Percentiles rank a stretch among this genome's conserved stretches.
phyloP scores from a whole-genome alignment of 768 basidiomycete species.

The Agrocybe chaxingu region DNA sequence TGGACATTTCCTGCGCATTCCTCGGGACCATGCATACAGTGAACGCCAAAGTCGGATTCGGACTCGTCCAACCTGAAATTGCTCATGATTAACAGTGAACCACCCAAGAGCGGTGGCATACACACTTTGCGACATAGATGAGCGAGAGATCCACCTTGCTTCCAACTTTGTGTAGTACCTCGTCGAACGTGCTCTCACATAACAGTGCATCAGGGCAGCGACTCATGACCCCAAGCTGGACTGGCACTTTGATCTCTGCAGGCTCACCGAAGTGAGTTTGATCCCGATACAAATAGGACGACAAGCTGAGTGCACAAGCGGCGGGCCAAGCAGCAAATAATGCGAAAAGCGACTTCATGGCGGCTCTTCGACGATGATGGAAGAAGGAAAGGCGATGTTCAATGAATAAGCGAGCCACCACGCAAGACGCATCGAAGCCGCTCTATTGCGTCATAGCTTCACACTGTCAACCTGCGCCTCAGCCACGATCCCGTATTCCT shows the following conservation, averaged over 20 bases:
- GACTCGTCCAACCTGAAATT: conserved; percentile 53
- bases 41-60: conserved; percentile 72
- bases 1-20: conserved; percentile 92
- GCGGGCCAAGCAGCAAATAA: conserved; percentile 3
- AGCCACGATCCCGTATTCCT: neutral
- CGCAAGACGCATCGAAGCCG: neutral
- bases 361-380: conserved; percentile 1
- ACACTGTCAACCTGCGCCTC: conserved; percentile 13
- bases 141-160: conserved; percentile 68
- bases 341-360: conserved; percentile 1
- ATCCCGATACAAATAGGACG: conserved; percentile 1
- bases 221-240: conserved; percentile 53
- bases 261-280: conserved; percentile 8
- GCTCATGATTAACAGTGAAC: neutral
- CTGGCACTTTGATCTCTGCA: conserved; percentile 38
- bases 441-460: conserved; percentile 25
- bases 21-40: conserved; percentile 73
- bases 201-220: conserved; percentile 77
- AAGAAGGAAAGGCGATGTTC: neutral
- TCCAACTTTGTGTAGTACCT: conserved; percentile 58
- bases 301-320: conserved; percentile 5
- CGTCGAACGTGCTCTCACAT: conserved; percentile 76
- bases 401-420: conserved; percentile 7
- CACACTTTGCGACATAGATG: conserved; percentile 74
- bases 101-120: conserved; percentile 8